phyloP scores from a whole-genome alignment of 106 monocot genomes.

The Apostasia shenzhenica region DNA sequence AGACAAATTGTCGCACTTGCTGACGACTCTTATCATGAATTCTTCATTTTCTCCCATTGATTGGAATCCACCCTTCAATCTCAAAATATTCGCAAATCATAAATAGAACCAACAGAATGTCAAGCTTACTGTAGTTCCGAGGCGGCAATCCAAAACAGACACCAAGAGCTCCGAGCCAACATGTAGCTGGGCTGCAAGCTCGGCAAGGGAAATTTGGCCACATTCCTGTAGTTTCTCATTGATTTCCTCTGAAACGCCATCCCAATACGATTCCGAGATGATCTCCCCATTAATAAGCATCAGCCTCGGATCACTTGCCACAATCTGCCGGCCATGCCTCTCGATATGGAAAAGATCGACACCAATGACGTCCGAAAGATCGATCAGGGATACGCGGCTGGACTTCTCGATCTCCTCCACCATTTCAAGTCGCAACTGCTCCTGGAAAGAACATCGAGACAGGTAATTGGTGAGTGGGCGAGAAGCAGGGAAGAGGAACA shows the following conservation, averaged over 20 bases:
- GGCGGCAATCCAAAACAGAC: conserved; percentile 62
- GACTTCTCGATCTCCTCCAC: conserved; percentile 56
- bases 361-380: conserved; percentile 76
- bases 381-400: conserved; percentile 72
- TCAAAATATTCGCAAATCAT: too few relatives aligned
- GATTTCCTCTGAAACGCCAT: conserved; percentile 73
- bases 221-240: conserved; percentile 92
- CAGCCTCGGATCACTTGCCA: conserved; percentile 36
- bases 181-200: conserved; percentile 79
- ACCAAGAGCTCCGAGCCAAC: conserved; percentile 72
- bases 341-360: conserved; percentile 90
- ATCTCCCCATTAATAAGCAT: conserved; percentile 89
- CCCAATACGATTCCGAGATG: conserved; percentile 83
- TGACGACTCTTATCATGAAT: too few relatives aligned
- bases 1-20: too few relatives aligned
- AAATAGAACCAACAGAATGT: too few relatives aligned
- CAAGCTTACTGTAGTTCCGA: conserved; percentile 60
- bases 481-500: not conserved
- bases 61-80: too few relatives aligned
- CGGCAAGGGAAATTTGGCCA: conserved; percentile 82
- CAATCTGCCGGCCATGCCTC: conserved; percentile 49
- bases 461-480: not conserved
- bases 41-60: too few relatives aligned
- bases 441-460: conserved; percentile 28
- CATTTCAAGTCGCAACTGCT: conserved; percentile 69